Percentiles rank a stretch among this genome's conserved stretches.
Evolutionary conservation across 2,329 filamentous ascomycete genomes (phyloP).

Genomic region (Exophiala xenobiotica): DNA sequence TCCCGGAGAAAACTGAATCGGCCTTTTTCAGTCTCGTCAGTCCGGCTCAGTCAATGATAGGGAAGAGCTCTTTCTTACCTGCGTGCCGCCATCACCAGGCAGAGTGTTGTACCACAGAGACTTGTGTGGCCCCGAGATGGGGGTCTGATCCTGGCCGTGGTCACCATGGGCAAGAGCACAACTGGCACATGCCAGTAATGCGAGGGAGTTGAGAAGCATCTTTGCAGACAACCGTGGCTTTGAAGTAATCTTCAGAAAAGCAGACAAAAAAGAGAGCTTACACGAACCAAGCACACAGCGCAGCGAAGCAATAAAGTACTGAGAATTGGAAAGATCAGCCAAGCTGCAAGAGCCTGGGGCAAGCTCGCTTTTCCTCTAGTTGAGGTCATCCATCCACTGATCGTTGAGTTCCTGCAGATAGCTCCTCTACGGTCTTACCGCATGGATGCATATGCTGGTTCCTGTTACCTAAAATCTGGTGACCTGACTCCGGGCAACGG

Average conservation of each 20-base stretch:
- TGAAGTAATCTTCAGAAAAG: too few relatives aligned
- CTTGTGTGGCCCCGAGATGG: constrained; percentile 67
- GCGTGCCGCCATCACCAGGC: constrained; percentile 79
- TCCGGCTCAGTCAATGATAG: background rate
- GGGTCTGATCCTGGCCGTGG: constrained; percentile 57
- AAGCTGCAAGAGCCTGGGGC: constrained; percentile 4
- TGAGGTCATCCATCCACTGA: background rate
- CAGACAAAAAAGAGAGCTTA: background rate
- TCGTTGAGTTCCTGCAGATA: constrained; percentile 19
- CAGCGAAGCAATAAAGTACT: constrained; percentile 4
- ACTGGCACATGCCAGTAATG: constrained; percentile 45
- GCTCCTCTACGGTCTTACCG: background rate
- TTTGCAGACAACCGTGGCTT: too few relatives aligned
- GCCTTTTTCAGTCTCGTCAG: constrained; percentile 54
- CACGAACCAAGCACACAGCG: background rate
- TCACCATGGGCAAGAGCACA: constrained; percentile 60
- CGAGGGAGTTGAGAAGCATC: constrained; percentile 28
- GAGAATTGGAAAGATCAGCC: constrained; percentile 13
- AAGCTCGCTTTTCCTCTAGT: background rate
- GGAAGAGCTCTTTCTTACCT: constrained; percentile 52
- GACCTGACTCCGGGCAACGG: background rate
- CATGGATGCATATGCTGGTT: constrained; percentile 8
- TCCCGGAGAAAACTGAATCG: constrained; percentile 84
- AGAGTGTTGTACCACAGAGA: constrained; percentile 79
- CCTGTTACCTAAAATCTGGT: constrained; percentile 19